Base-by-base conservation (phyloP, 148 eudicot genomes). In the Polygonum maritimum region DNA sequence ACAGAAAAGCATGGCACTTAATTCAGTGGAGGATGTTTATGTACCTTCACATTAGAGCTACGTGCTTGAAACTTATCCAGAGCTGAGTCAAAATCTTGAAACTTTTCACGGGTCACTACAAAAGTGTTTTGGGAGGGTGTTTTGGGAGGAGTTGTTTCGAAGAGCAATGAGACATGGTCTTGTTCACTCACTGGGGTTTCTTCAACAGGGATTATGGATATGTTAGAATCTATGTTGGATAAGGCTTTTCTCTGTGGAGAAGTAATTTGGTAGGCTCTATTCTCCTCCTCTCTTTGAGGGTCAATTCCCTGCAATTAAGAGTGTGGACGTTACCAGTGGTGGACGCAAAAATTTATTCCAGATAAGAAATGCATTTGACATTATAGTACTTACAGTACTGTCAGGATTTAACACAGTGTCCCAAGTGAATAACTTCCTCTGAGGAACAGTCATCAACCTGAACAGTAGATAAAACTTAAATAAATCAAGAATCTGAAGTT, bases 1-100 rank as follows among this genome's bases (percentile, higher is more conserved):
- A 51, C 4, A 18, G 6, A 15, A 15, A 14, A 51, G 2, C 10
- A 51, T 7, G 55, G 55, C 1, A 15, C 6, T 18, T 2, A 26
- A 7, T 36, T 69, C 13, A 77, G 73, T 22, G 48, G 49, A 65
- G 35, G 35, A n/a, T 26, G 0, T 22, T 36, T 8, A 60, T 10
- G 35, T 84, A 94, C 98, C 98, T 94, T 94, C 73, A 94, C 47
- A 78, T 81, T 85, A 55, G 93, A 94, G 65, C 95, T 84, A 47
- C 80, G 84, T 15, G 87, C 82, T 63, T 72, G 83, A 55, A 88
- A 87, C 81, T 87, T 94, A 47, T 87, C 87, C 12, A 92, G 90
- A 18, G 97, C 93, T 9, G 98, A 90, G 77, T 79, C 85, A 33
- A 80, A 73, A 33, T 76, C 82, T 75, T 81, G 81, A 48, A 80